Evolutionary conservation across 2,329 filamentous ascomycete genomes (phyloP), one percentile per base, ranked within the genome.

Genomic region (Neopestalotiopsis sp.): DNA sequence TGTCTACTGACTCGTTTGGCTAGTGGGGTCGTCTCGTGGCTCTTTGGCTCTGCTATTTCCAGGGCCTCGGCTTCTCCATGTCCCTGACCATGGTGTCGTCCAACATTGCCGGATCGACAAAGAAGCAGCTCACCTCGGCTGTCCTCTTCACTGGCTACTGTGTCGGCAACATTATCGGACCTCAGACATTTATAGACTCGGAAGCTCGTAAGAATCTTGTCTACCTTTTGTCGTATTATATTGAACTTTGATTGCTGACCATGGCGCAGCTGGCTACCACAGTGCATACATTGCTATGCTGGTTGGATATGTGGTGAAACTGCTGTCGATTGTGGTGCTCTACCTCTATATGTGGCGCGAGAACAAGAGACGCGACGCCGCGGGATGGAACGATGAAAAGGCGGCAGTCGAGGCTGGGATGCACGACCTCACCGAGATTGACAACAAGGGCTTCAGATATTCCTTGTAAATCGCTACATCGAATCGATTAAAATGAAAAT

Each of bases 21-120:
- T 56, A 77, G 78, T 89, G 87, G 87, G 87, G 86, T 13, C 80
- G 86, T 2, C 78, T 89, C 1, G 87, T 89, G 4, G 86, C 84
- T 0, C 80, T 89, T 4, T 89, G 87, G 86, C 79, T 90, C 7
- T 78, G 76, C 70, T 78, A 75, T 69, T 77, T 78, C 72, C 77
- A 78, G 61, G 76, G 76, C 5, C 72, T 78, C 4, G 75, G 76
- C 14, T 78, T 78, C 70, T 76, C 74, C 70, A 78, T 78, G 75
- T 74, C 76, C 1, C 30, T 78, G 64, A 77, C 76, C 7, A 78
- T 78, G 76, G 66, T 78, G 6, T 78, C 77, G 10, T 78, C 76
- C 34, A 78, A 78, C 59, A 69, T 78, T 28, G 76, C 77, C n/a
- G 77, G 77, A 0, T 78, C 75, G 40, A 78, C 77, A 17, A 78